Conservation (phyloP, 129 eudicot genomes). For the Flaveria ramosissima region DNA sequence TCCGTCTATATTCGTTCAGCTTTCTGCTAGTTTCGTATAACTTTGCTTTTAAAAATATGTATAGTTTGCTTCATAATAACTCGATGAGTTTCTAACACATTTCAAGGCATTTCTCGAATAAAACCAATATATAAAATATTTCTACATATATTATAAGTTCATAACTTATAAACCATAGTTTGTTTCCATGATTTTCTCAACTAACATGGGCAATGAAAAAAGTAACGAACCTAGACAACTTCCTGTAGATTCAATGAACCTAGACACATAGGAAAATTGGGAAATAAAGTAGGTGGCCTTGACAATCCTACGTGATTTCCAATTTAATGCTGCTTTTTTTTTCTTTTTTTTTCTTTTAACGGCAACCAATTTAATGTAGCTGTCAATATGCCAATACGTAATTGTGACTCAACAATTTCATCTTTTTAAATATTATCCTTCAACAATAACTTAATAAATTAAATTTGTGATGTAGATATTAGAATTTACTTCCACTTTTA, state of each 20-base stretch:
- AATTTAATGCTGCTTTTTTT: constrained; percentile 10
- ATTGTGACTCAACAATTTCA: constrained; percentile 1
- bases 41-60: no score
- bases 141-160: neutral
- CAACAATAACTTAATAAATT: no score
- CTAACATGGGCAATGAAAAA: neutral
- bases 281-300: neutral
- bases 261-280: constrained; percentile 18
- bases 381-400: constrained; percentile 8
- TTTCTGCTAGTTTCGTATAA: no score
- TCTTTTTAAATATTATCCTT: neutral
- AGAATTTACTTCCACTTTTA: no score
- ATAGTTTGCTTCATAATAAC: no score
- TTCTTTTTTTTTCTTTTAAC: no score
- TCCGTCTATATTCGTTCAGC: no score
- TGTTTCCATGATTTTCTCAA: neutral
- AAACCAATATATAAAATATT: no score
- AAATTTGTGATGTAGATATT: no score
- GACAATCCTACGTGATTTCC: constrained; percentile 20
- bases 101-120: no score
- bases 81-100: no score
- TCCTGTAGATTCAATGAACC: neutral
- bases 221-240: constrained; percentile 13
- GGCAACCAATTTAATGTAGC: constrained; percentile 16
- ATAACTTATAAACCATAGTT: neutral